Evolutionary conservation across 179 eudicot species (phyloP).

Genomic region (Sideroxylon spinosum): DNA sequence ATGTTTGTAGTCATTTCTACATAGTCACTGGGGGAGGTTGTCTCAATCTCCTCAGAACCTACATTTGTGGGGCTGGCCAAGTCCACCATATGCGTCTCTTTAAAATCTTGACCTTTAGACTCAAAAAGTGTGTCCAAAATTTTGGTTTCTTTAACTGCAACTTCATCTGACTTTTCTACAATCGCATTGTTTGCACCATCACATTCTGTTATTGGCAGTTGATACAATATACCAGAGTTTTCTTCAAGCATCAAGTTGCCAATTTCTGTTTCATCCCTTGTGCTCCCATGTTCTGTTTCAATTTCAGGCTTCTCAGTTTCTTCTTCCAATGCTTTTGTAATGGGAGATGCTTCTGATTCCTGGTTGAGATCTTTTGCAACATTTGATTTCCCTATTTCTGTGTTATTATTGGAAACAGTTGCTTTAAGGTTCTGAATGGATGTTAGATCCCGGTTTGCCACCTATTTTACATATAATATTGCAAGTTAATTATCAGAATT

Average conservation of each 20-base stretch:
- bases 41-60: slow-evolving; percentile 8
- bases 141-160: background rate
- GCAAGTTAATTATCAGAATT: background rate
- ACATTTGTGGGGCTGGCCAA: too few species aligned
- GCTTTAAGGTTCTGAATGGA: slow-evolving; percentile 7
- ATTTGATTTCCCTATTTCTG: slow-evolving; percentile 7
- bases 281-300: slow-evolving; percentile 11
- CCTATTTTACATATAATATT: slow-evolving; percentile 8
- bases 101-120: background rate
- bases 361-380: slow-evolving; percentile 14
- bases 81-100: too few species aligned
- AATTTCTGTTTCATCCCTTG: background rate
- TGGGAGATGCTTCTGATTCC: slow-evolving; percentile 17
- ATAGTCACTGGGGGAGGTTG: too few species aligned
- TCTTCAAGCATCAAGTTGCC: slow-evolving; percentile 14
- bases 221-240: background rate
- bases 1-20: too few species aligned
- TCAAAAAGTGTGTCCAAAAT: background rate
- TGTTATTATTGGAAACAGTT: background rate
- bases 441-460: slow-evolving; percentile 2
- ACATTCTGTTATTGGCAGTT: background rate
- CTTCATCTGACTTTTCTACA: slow-evolving; percentile 6
- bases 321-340: slow-evolving; percentile 16
- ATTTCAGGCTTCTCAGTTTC: background rate
- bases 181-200: background rate